Base-by-base conservation (phyloP, 164 flowering plant species). In the Vitis riparia region DNA sequence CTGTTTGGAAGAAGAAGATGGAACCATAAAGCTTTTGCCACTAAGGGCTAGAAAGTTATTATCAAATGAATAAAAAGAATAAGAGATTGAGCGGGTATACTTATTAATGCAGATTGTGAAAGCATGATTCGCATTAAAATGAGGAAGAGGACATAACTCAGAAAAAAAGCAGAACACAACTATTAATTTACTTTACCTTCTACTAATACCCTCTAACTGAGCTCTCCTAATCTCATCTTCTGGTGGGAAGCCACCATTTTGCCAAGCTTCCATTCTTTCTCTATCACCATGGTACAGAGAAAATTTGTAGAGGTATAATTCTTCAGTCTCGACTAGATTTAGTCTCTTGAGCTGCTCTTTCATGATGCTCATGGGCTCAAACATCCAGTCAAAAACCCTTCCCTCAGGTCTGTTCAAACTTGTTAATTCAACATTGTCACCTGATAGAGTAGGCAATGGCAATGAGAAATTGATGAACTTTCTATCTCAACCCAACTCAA, bases 361-460 rank as follows among this genome's bases (percentile, higher is more conserved):
- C 75, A 73, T 77, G 32, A 79, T 29, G 59, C 67, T 67, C 82
- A 83, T 79, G 12, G 84, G 86, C 30, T 81, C 81, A 69, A 74
- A 81, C 17, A 83, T 65, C 86, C 86, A 83, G 56, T 83, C 86
- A 56, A 83, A 83, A 59, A 77, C 75, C 66, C 80, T 76, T 59
- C 81, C 86, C 58, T 78, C 84, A 3, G 86, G 84, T 69, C 82
- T 79, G 63, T 83, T 83, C 59, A 68, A 48, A 62, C 60, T 68
- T 16, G 81, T 79, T 51, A 80, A 15, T 59, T 80, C 81, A 59
- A 76, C 70, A 59, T 67, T 72, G 61, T 77, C 77, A 73, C 85
- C 83, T 82, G 79, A 70, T 55, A 49, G 19, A 55, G 64, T 32
- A 67, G 6, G 59, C 51, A 44, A 66, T n/a, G 48, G 11, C 5